These are phyloP conservation scores for Xylaria longipes DNA, from an alignment of 495 filamentous ascomycete species.

Conservation along the genomic window DNA sequence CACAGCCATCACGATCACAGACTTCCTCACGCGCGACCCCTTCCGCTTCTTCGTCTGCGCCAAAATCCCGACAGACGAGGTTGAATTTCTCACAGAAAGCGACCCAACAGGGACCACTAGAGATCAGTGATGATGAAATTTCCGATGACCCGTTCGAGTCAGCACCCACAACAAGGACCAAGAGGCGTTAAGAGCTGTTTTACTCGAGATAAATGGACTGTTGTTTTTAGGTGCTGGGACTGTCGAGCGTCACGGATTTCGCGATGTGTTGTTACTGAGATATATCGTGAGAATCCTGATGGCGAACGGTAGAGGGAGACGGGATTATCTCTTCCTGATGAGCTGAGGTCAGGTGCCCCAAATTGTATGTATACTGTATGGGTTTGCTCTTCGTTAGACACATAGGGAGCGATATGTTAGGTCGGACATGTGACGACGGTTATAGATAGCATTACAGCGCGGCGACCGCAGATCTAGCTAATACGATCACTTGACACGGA, in stretches of 20 bases:
- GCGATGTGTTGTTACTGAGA: not conserved
- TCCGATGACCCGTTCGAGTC: slow-evolving; percentile 83
- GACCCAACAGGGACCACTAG: slow-evolving; percentile 51
- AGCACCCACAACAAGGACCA: slow-evolving; percentile 45
- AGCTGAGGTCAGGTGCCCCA: not conserved
- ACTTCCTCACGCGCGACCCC: slow-evolving; percentile 55
- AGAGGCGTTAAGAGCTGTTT: slow-evolving; percentile 25
- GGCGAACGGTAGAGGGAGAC: not conserved
- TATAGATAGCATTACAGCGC: not conserved
- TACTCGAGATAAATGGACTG: not conserved
- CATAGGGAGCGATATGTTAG: not conserved
- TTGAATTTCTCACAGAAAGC: slow-evolving; percentile 71
- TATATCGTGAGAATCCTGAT: not conserved
- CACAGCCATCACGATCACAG: slow-evolving; percentile 60
- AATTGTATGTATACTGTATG: not conserved
- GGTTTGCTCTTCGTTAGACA: not conserved
- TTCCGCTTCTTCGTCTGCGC: slow-evolving; percentile 31
- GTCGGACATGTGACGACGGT: not conserved
- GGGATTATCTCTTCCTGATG: not conserved
- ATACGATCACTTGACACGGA: not conserved
- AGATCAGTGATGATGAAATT: slow-evolving; percentile 79
- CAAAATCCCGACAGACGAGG: slow-evolving; percentile 66
- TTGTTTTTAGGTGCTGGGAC: not conserved
- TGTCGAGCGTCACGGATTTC: not conserved
- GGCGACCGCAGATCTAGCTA: not conserved